Evolutionary conservation across 164 flowering plant species (phyloP).

Genomic region (Dillenia turbinata): DNA sequence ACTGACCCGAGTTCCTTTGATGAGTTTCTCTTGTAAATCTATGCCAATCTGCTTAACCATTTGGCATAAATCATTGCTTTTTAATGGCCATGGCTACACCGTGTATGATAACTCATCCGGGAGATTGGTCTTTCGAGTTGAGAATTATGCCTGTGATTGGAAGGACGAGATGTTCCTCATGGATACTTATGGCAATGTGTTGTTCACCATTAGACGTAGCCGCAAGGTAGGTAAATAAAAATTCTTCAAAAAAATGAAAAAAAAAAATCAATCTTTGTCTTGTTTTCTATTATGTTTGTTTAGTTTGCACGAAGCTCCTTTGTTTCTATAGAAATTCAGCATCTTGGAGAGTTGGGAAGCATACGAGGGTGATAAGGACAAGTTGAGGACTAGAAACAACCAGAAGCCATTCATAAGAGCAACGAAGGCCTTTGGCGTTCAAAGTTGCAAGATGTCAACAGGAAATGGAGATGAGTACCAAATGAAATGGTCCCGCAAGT

Average conservation of each 20-base stretch:
- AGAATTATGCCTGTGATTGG: constrained; percentile 15
- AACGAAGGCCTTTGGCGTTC: constrained; percentile 12
- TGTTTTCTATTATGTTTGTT: no score
- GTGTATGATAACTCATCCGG: constrained; percentile 18
- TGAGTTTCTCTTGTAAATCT: no score
- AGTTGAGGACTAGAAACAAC: neutral
- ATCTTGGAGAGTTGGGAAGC: constrained; percentile 23
- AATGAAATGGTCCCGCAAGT: constrained; percentile 10
- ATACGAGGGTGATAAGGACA: constrained; percentile 13
- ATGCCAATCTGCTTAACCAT: constrained; percentile 7
- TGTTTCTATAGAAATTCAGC: constrained; percentile 3
- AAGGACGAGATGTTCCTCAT: constrained; percentile 15
- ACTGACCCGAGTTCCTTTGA: no score
- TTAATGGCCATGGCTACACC: constrained; percentile 20
- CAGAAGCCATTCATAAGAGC: constrained; percentile 16
- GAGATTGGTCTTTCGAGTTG: constrained; percentile 15
- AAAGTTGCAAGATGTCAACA: constrained; percentile 13
- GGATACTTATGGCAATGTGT: constrained; percentile 16
- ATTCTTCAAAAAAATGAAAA: no score
- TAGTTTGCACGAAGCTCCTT: no score
- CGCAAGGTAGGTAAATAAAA: constrained; percentile 8
- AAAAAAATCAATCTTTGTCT: no score
- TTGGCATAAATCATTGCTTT: constrained; percentile 22
- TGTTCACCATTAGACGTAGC: constrained; percentile 16
- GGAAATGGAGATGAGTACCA: constrained; percentile 8